Conservation (phyloP, 352 stramenopile genomes). For the Pythium aphanidermatum region DNA sequence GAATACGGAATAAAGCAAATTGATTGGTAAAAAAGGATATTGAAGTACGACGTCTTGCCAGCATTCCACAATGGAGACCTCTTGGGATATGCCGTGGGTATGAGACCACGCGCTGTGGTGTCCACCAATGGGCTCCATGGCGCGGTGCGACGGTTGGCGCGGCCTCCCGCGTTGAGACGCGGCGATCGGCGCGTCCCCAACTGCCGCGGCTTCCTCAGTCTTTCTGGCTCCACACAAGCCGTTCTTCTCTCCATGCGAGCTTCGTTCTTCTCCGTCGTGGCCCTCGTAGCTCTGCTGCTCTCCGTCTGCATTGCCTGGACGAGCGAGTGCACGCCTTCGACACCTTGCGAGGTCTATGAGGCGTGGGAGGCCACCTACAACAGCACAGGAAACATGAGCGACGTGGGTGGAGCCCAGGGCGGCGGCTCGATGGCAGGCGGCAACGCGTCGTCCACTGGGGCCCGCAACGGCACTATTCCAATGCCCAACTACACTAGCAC, state of each 20-base stretch:
- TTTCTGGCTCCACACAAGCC: neutral
- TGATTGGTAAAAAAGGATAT: no score
- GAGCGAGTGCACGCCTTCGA: neutral
- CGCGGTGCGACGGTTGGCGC: slow-evolving; percentile 2
- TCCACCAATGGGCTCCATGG: neutral
- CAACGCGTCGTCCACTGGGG: neutral
- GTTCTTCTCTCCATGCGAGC: neutral
- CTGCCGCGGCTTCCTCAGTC: neutral
- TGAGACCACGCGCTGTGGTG: no score
- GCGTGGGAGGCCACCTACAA: slow-evolving; percentile 15
- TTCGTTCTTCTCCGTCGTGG: neutral
- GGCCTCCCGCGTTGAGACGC: neutral
- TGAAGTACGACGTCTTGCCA: no score
- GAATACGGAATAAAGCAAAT: no score
- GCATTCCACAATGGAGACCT: no score
- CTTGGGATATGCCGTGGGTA: no score
- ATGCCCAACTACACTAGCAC: slow-evolving; percentile 9
- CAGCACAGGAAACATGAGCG: slow-evolving; percentile 15
- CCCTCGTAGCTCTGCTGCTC: no score
- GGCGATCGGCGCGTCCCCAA: neutral
- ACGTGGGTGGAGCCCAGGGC: neutral
- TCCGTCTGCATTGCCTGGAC: neutral
- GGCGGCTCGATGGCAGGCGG: neutral
- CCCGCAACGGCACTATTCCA: slow-evolving; percentile 12
- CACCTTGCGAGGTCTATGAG: slow-evolving; percentile 3